phyloP scores from a whole-genome alignment of 2,329 filamentous ascomycete species.

The Aspergillus spinulosporus region DNA sequence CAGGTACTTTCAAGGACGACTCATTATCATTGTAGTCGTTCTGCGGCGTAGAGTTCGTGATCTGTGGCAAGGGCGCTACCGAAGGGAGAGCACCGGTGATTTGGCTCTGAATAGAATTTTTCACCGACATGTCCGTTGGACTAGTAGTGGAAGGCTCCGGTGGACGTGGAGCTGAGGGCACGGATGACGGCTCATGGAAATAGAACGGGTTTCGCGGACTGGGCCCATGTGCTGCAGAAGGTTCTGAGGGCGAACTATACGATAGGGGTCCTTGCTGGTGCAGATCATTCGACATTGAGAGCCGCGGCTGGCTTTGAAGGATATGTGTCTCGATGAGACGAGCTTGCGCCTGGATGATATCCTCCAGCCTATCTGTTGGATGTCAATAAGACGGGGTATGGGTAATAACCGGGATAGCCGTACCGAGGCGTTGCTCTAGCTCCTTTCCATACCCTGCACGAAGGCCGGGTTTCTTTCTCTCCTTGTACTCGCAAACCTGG shows the following conservation, averaged over 20 bases:
- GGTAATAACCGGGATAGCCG: slow-evolving; percentile 3
- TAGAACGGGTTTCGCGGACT: slow-evolving; percentile 62
- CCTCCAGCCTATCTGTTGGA: slow-evolving; percentile 62
- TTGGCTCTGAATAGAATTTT: slow-evolving; percentile 27
- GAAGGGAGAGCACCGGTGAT: slow-evolving; percentile 27
- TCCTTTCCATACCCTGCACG: slow-evolving; percentile 69
- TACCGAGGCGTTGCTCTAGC: slow-evolving; percentile 66
- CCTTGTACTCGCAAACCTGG: slow-evolving; percentile 67
- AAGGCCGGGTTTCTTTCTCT: slow-evolving; percentile 68
- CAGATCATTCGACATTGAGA: slow-evolving; percentile 27
- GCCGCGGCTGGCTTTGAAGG: slow-evolving; percentile 35
- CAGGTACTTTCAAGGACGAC: slow-evolving; percentile 59
- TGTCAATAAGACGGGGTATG: slow-evolving; percentile 4
- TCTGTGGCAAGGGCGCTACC: slow-evolving; percentile 27
- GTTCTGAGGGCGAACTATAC: slow-evolving; percentile 51
- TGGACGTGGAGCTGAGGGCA: slow-evolving; percentile 49
- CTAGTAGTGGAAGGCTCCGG: slow-evolving; percentile 44
- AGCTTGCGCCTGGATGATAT: slow-evolving; percentile 64
- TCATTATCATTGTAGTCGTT: slow-evolving; percentile 48
- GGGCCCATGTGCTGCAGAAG: slow-evolving; percentile 54
- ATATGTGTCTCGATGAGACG: slow-evolving; percentile 65
- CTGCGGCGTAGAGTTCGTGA: slow-evolving; percentile 23
- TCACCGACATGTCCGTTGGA: slow-evolving; percentile 36
- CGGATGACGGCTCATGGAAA: slow-evolving; percentile 59
- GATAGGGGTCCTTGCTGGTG: slow-evolving; percentile 30